Evolutionary conservation across 2,329 filamentous ascomycete genomes (phyloP).

Genomic region (Fusarium longipes): DNA sequence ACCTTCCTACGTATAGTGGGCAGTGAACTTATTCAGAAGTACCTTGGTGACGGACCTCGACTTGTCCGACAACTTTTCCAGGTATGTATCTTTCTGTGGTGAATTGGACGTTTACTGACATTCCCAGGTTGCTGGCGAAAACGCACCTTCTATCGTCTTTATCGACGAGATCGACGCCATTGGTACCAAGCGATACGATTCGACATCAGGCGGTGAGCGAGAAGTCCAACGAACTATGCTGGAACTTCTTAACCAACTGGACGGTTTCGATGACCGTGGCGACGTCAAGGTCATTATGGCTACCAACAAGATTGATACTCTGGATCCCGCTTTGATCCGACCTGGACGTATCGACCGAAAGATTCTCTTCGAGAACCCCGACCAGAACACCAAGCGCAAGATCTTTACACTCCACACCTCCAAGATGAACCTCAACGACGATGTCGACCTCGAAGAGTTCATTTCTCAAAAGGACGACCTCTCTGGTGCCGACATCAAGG

Average conservation of each 20-base stretch:
- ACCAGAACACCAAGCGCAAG: conserved; percentile 94
- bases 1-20: conserved; percentile 98
- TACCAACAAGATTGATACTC: conserved; percentile 98
- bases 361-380: conserved; percentile 78
- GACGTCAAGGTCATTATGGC: conserved; percentile 99
- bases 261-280: conserved; percentile 97
- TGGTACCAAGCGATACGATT: conserved; percentile 98
- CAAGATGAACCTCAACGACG: conserved; percentile 96
- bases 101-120: conserved; percentile 9
- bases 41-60: conserved; percentile 93
- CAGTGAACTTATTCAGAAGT: conserved; percentile 98
- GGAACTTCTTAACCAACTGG: conserved; percentile 9
- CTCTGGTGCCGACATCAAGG: conserved; percentile 97
- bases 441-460: conserved; percentile 98
- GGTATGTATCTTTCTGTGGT: conserved; percentile 54
- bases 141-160: conserved; percentile 96
- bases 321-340: conserved; percentile 95
- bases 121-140: conserved; percentile 85
- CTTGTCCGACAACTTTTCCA: conserved; percentile 96
- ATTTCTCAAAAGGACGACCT: conserved; percentile 98
- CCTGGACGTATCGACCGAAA: conserved; percentile 98
- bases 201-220: conserved; percentile 93
- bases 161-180: conserved; percentile 99
- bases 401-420: conserved; percentile 98
- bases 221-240: conserved; percentile 80